Base-by-base conservation (phyloP, 306 rosid genomes). In the Gynostemma pentaphyllum region DNA sequence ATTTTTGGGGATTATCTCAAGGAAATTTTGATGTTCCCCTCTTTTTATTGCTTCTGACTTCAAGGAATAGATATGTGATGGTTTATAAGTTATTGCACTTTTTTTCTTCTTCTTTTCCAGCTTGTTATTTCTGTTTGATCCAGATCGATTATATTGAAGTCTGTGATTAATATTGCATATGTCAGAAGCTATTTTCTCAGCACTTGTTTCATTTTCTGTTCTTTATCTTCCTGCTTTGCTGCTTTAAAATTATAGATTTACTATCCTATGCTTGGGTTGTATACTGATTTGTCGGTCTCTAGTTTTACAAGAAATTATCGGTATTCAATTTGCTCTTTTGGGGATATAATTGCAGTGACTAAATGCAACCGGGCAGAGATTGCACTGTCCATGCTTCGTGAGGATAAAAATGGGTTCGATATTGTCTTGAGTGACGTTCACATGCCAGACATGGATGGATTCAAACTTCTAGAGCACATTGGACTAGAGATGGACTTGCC, bases 371-470 rank as follows among this genome's bases (percentile, higher is more conserved):
- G 90, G 55, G 99, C 99, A 0, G 97, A 86, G 73, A 66, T 51
- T 7, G 99, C 99, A 7, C 74, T 94, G 60, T 68, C 85, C 0
- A 70, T 82, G 32, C 86, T 94, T 2, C 75, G 99, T 36, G 86
- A 81, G 84, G 84, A 84, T 69, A 88, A 74, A 74, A 88, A 81
- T 41, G 99, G 99, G 44, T 94, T 71, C 42, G 99, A 94, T 83
- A 77, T 94, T 49, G 97, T 94, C 39, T 81, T 94, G 7, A 94
- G 99, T 26, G 99, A 94, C 73, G 99, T 94, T 4, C 99, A 94
- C 76, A 89, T 94, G 99, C 97, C 99, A 0, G 99, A 94, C 80
- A 94, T 94, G 99, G 94, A 94, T 78, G 99, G 99, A 67, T 94
- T 94, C 69, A 88, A 94, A 30, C 99, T 94, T 40, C 78, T 94